Base-by-base conservation (phyloP, 1,284 basidiomycete species). In the Puccinia polysora region DNA sequence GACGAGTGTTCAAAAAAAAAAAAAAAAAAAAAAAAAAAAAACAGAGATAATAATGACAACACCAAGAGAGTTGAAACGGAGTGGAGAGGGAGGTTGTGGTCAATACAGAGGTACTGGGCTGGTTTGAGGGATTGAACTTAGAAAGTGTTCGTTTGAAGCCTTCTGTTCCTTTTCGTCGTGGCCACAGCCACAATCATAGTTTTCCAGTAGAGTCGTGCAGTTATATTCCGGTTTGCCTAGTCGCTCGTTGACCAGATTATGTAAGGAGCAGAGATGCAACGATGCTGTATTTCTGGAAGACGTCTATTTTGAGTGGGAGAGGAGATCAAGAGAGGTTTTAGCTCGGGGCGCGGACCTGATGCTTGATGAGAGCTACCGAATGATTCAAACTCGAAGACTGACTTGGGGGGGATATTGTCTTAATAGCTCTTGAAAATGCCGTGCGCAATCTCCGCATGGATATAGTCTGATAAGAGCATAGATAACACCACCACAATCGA, bases 201-300 rank as follows among this genome's bases (percentile, higher is more conserved):
- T 58, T 28, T 68, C 65, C 2, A 53, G 23, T 28, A 68, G 32
- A 34, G 18, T 86, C 1, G 88, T 85, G 79, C 95, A 98, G 78
- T 97, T 92, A 75, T 97, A 98, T 70, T 86, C 84, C 0, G 87
- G 84, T 81, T 98, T 97, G 38, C 86, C 82, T 1, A 98, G 83
- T 10, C 94, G 86, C 43, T 82, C 84, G 79, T 97, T 98, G 58
- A 98, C 91, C 77, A 87, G 82, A 79, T 98, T 98, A 81, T 98
- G 95, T 2, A 97, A 81, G 56, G 85, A 83, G 80, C 95, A 98
- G 47, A 91, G 80, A 88, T 93, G 97, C 47, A 90, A 82, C 0
- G 89, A 88, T 0, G 92, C 92, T 1, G 88, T 82, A 76, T 87
- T 86, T 23, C 94, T 84, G 0, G 89, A 91, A 0, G 88, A 88